Evolutionary conservation across 1,139 yeast species (phyloP), one percentile per base, ranked within the genome.

Genomic region (Meyerozyma smithsonii): DNA sequence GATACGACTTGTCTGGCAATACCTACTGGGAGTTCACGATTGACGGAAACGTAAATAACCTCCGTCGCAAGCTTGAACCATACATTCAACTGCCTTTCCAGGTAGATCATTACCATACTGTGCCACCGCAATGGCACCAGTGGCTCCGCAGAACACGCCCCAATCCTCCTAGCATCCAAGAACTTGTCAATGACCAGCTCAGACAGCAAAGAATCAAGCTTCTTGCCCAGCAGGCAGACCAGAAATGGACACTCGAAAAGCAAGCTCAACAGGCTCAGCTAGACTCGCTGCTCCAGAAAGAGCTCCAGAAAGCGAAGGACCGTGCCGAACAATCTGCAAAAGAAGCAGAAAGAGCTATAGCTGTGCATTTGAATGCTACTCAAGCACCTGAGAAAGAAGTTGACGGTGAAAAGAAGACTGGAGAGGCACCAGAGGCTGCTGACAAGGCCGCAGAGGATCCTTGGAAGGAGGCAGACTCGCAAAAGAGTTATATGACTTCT

Each of bases 1-100:
- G 95, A 8, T 85, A 84, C 55, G 95, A 86, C 54, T 66, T 86
- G 15, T 80, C 79, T 36, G 95, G 94, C 4, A 86, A 86, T 56
- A 81, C 92, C 3, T 86, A 81, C 59, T 86, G 95, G 95, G 95
- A 86, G 56, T 81, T 84, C 59, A 70, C 74, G 36, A 53, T 66
- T 8, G 81, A 77, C 46, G 80, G 74, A 4, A 66, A 64, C 48
- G 50, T 59, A 61, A 69, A 61, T 35, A 52, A 75, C 42, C 63
- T 77, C 38, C 59, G 83, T 39, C 51, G 83, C 34, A 73, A 75
- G 45, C 60, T 74, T 48, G 74, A 74, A 43, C 83, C 82, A 1
- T 59, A 56, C 41, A 54, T 60, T 40, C 59, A 61, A 33, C 61
- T 65, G 39, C 49, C 65, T 5, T 72, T 70, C 54, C 62, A 75